Evolutionary conservation across 768 basidiomycete genomes (phyloP), one percentile per base, ranked within the genome.

Genomic region (Trametes meyenii): DNA sequence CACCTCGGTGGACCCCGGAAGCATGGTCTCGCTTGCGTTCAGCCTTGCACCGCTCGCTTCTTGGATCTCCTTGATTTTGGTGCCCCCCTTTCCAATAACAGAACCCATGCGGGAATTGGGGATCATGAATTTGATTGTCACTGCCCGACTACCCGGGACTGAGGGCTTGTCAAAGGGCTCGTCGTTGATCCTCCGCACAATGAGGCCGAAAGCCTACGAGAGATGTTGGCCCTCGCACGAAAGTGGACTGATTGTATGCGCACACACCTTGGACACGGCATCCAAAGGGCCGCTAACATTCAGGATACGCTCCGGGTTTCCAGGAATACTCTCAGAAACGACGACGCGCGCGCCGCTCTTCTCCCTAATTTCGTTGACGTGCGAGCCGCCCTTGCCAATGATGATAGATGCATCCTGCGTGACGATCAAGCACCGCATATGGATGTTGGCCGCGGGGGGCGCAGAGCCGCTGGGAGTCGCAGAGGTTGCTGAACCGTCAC

Each of bases 41-140:
- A 99, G 78, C 63, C 95, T 81, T 16, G 97, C 97, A 38, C 97
- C 97, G 65, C 92, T 94, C 26, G 97, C 97, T 70, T 99, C 97
- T 73, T 99, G 97, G 66, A 99, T 99, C 77, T 99, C 97, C 79
- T 98, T 98, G 74, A 99, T 99, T 76, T 99, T 99, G 39, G 89
- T 89, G 35, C 97, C 97, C 64, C 90, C 92, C 75, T 97, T 98
- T 58, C 97, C 97, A 70, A 99, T 99, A 62, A 98, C 94, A 17
- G 95, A 97, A 43, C 96, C 96, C 96, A 98, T 98, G 60, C 96
- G 90, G 11, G 94, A 96, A 76, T 98, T 98, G 65, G 96, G 96
- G 59, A 98, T 97, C 90, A 98, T 98, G 73, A 94, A 98, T 75
- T 98, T 98, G 82, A 99, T 98, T 33, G 97, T 98, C 56, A 99